phyloP scores from a whole-genome alignment of 805 yeast species.

The Kregervanrija pseudodelftensis region DNA sequence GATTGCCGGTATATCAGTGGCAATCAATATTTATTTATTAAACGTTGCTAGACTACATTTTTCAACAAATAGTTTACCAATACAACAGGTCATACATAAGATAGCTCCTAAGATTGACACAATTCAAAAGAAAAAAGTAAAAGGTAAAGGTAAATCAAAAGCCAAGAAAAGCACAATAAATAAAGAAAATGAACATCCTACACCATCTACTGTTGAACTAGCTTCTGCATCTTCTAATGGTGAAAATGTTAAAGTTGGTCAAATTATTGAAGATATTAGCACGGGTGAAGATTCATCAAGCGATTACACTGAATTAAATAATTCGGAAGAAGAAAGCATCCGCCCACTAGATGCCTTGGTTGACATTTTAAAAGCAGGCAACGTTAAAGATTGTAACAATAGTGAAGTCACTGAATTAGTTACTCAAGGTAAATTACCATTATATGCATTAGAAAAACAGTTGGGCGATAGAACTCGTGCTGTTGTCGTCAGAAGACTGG shows the following conservation, averaged over 20 bases:
- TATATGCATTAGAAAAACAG: conserved; percentile 92
- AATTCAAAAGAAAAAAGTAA: too few species aligned
- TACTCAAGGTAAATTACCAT: conserved; percentile 70
- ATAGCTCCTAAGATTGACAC: too few species aligned
- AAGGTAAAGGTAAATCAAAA: too few species aligned
- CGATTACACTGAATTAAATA: conserved; percentile 7
- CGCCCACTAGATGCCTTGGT: conserved; percentile 61
- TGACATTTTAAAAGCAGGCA: conserved; percentile 61
- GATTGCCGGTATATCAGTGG: conserved; percentile 66
- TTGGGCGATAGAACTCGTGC: conserved; percentile 87
- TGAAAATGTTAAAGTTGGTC: conserved; percentile 30
- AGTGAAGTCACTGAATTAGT: conserved; percentile 71
- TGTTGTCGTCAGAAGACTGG: conserved; percentile 84
- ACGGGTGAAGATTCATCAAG: conserved; percentile 20
- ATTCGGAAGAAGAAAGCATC: conserved; percentile 7
- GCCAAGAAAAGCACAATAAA: conserved; percentile 2
- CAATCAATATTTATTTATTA: conserved; percentile 76
- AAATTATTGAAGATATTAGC: conserved; percentile 24
- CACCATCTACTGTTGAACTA: not conserved
- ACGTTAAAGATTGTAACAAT: conserved; percentile 56
- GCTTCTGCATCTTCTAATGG: not conserved
- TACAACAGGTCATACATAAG: too few species aligned
- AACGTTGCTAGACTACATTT: conserved; percentile 71
- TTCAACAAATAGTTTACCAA: too few species aligned
- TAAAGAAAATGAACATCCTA: conserved; percentile 1